Percentiles rank a stretch among this genome's conserved stretches.
These are phyloP conservation scores for Solanum ossicruentum DNA, from an alignment of 257 asterid species.

Conservation along the genomic window DNA sequence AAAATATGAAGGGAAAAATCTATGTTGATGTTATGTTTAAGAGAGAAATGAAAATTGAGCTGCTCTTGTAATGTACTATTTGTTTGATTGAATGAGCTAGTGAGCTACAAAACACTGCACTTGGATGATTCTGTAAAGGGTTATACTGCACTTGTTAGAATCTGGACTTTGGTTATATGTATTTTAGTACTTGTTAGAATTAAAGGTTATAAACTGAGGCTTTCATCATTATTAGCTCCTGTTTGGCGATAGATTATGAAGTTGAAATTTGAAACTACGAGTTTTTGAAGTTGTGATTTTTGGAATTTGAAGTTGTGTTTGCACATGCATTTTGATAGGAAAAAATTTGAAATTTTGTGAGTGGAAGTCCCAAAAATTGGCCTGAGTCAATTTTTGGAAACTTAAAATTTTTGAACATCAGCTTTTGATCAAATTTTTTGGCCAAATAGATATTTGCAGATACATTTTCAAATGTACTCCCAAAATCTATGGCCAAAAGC, in stretches of 20 bases:
- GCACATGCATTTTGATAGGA: not conserved
- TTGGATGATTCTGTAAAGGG: not conserved
- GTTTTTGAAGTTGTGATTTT: not conserved
- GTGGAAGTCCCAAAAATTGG: not conserved
- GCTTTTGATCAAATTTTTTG: not conserved
- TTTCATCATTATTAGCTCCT: conserved; percentile 20
- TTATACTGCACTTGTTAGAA: not conserved
- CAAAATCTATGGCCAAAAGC: not conserved
- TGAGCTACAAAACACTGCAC: not conserved
- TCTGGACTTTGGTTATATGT: not conserved
- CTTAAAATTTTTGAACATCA: not conserved
- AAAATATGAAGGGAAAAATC: not conserved
- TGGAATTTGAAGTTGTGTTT: not conserved
- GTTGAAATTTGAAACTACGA: not conserved
- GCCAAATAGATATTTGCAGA: not conserved
- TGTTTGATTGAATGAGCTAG: not conserved
- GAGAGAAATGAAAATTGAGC: not conserved
- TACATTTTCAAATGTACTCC: not conserved
- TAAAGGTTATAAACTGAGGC: not conserved
- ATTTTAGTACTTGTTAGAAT: not conserved
- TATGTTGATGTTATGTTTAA: not conserved
- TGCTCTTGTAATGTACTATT: not conserved
- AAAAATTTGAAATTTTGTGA: not conserved
- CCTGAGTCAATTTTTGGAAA: not conserved
- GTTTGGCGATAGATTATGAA: not conserved